Base-by-base conservation (phyloP, 306 rosid species). In the Prunus campanulata region DNA sequence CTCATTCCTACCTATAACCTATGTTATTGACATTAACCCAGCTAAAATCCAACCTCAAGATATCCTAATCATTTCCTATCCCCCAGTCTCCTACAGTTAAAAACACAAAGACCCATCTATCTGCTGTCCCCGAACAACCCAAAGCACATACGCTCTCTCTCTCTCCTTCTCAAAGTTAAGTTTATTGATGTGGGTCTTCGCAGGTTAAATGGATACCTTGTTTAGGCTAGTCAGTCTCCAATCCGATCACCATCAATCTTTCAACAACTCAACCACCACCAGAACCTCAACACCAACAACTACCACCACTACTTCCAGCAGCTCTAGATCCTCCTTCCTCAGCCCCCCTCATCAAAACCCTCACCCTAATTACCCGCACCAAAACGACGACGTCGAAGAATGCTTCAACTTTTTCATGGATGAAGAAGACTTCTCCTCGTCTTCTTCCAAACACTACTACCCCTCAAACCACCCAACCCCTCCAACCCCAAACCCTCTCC, bases 381-480 rank as follows among this genome's bases (percentile, higher is more conserved):
- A 85, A 3, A 80, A 79, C 64, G 79, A 70, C 48, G 79, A 85
- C 72, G 87, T 85, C 72, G 87, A 93, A 92, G 97, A 92, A 95
- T 95, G 98, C 97, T 92, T 92, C 96, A 86, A 86, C 89, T 80
- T 89, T 86, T 92, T 89, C 96, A 95, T 92, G 98, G 98, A 92
- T 91, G 97, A 95, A 74, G 97, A 90, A 88, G 97, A 92, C 86
- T 80, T 90, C 39, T 90, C 96, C 83, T 89, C 98, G 39, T 86
- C 96, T 79, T 88, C 98, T 81, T 92, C 98, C 50, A 92, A 80
- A 73, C 92, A 90, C 87, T 80, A 83, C 70, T 80, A 57, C 91
- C 62, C 63, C 22, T 57, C 63, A 13, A 61, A 79, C 76, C 9
- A 52, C 77, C 66, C 52, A 54, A 66, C 83, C 32, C 74, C 77